Evolutionary conservation across 2,329 filamentous ascomycete genomes (phyloP), one percentile per base, ranked within the genome.

Genomic region (Neofusicoccum sp.): DNA sequence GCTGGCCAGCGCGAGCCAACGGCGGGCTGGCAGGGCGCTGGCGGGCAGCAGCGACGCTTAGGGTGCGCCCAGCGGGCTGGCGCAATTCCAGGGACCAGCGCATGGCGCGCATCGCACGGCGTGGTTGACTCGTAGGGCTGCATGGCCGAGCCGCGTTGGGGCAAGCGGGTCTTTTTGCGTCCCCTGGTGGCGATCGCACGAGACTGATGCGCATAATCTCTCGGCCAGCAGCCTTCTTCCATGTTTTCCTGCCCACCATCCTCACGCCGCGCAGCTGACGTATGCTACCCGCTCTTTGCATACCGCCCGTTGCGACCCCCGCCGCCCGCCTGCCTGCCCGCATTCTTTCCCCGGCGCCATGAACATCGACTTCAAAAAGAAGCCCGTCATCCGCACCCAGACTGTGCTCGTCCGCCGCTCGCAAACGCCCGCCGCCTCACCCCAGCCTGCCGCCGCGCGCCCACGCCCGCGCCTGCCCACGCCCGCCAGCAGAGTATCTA

Each of bases 311-410:
- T 26, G 34, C 36, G n/a, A 24, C 36, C 44, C 34, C 40, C 57
- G 45, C 26, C 57, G 44, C 31, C 41, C 41, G 41, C 16, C 38
- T 24, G 48, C 26, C 43, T 36, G 36, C 28, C 36, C 44, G 51
- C 57, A 51, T 51, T 60, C 57, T 60, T 60, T 60, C 51, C n/a
- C 28, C 43, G 33, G 40, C 38, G 41, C 31, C 59, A 61, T 61
- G 59, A 61, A 56, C 43, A 57, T 61, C 49, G 51, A 61, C 44
- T 61, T 61, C 59, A 61, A 48, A 44, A 61, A 56, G 45, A 56
- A 61, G 59, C 48, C 48, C 41, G 45, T 44, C 34, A 48, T 48
- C 31, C 59, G 59, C 49, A 56, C 31, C 59, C 59, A 41, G 59
- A 47, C 48, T 34, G 59, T 43, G 47, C 57, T 60, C 57, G 44